Base-by-base conservation (phyloP, 169 alveolate species). In the Cryptosporidium sp. region DNA sequence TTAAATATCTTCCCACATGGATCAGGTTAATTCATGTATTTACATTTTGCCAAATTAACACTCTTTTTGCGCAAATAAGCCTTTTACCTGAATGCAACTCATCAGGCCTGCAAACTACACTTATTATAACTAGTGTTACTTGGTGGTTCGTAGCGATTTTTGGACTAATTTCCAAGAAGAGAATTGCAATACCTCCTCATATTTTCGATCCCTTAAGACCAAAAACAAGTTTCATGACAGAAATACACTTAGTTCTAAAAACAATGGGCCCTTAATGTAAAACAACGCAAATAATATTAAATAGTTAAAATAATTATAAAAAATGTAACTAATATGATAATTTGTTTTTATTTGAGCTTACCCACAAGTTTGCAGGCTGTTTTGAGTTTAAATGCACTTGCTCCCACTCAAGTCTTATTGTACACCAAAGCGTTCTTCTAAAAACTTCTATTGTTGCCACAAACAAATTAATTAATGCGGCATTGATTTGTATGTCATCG, bases 61-160 rank as follows among this genome's bases (percentile, higher is more conserved):
- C 87, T 7, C 70, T 84, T 67, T 75, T 75, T 31, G n/a, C 85
- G 0, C 93, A 91, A 48, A 67, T 91, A 53, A 60, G 85, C 35
- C 33, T 91, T 7, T 84, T 91, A 4, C 94, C 94, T 45, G 94
- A 91, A 26, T 91, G 94, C 91, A 91, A 91, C 70, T 52, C 84
- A 23, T 3, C 69, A 8, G 94, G 93, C 7, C 31, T 91, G 26
- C 89, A 80, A 48, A 62, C 70, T 26, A 39, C 89, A 5, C 67
- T 80, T 16, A 65, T 80, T 31, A 10, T 80, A 10, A n/a, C 75
- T 12, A 80, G 89, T 52, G 75, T 80, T 42, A 62, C 75, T 9
- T 80, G 89, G 89, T 80, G 89, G 89, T 80, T 80, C 3, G 75
- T 80, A 1, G 21, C 75, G 18, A 61, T 80, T 31, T 80, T 80